Evolutionary conservation across 2,329 filamentous ascomycete genomes (phyloP), one percentile per base, ranked within the genome.

Genomic region (Aureobasidium mangrovei): DNA sequence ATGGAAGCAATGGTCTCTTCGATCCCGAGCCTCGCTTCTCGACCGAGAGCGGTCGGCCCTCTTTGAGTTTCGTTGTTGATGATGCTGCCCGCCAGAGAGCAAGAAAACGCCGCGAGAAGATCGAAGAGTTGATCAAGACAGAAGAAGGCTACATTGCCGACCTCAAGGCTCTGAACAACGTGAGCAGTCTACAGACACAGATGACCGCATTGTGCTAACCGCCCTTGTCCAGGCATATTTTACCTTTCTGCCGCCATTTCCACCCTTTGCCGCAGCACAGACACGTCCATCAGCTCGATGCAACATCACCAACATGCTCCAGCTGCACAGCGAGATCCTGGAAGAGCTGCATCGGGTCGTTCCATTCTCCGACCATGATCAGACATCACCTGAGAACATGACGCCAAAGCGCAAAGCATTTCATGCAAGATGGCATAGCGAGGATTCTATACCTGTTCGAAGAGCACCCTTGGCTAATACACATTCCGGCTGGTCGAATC

Each of bases 101-200:
- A 1, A 70, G 86, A 24, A 86, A 90, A 63, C 81, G 93, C 57
- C 82, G 88, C 10, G 83, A 84, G 58, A 83, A 95, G 38, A 71
- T 97, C 35, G 87, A 93, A 65, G 93, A 97, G 70, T 74, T 97
- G 48, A 82, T 96, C 57, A 79, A 73, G 55, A 95, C 91, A 0
- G 93, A 97, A 68, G 86, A 93, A 66, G 82, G 85, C 63, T 97
- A 97, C 66, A 84, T 97, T 62, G 82, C 84, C 12, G 91, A 95
- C 63, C 70, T 97, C 56, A 88, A 88, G 62, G 89, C 93, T 60
- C 74, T 97, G 56, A 85, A 86, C 66, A 90, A 94, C 70, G 91
- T 91, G 72, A 65, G 82, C 32, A 31, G 9, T 9, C 0, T 26
- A 4, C 35, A 12, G 35, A 24, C 4, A n/a, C 4, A 12, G n/a